Conservation (phyloP, 2,329 filamentous ascomycete genomes). For the Dactylellina drechsleri region DNA sequence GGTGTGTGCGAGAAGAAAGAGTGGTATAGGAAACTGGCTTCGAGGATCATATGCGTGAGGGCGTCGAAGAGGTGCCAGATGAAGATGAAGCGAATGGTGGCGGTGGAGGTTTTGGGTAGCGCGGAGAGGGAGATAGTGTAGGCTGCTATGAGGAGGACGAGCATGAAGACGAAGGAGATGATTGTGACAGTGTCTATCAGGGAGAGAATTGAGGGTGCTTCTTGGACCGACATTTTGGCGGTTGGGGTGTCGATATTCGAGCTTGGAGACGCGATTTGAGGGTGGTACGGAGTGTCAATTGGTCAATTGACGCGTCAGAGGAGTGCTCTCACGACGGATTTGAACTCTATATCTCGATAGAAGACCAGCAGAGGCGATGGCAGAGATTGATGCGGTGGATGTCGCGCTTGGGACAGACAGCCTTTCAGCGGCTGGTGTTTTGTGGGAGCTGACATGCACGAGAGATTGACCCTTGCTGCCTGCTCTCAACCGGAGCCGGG, state of each 20-base stretch:
- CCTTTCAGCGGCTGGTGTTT: background rate
- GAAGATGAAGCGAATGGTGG: conserved; percentile 79
- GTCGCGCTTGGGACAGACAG: background rate
- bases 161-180: conserved; percentile 56
- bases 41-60: conserved; percentile 88
- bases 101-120: conserved; percentile 68
- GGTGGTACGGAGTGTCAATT: background rate
- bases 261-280: conserved; percentile 4
- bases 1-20: conserved; percentile 44
- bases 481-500: conserved; percentile 7
- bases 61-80: conserved; percentile 95
- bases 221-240: conserved; percentile 35
- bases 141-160: conserved; percentile 56
- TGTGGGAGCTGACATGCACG: conserved; percentile 8
- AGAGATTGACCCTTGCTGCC: background rate
- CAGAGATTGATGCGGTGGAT: background rate
- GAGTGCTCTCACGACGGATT: background rate
- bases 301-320: conserved; percentile 36
- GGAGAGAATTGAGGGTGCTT: conserved; percentile 28
- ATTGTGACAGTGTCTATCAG: conserved; percentile 57
- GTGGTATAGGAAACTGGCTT: conserved; percentile 69
- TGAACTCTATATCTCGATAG: conserved; percentile 14
- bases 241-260: background rate
- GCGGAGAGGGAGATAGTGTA: conserved; percentile 56
- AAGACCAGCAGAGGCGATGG: background rate